These are phyloP conservation scores for Epichloe hybrida DNA, from an alignment of 2,329 filamentous ascomycete species.

Conservation along the genomic window DNA sequence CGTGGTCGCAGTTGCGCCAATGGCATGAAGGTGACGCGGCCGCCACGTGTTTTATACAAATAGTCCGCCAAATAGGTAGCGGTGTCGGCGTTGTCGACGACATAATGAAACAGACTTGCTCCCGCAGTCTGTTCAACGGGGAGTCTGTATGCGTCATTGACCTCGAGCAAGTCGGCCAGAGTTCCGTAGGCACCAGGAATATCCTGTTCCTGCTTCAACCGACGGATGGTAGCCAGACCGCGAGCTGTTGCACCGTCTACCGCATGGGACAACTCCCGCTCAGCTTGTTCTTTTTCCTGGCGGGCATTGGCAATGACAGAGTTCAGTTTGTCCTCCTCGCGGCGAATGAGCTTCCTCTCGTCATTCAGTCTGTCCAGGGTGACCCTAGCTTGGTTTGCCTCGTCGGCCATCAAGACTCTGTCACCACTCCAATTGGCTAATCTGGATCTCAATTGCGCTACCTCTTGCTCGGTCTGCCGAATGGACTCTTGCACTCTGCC, in stretches of 20 bases:
- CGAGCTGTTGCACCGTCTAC: constrained; percentile 84
- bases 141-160: constrained; percentile 70
- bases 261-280: constrained; percentile 63
- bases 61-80: constrained; percentile 69
- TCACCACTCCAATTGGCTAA: constrained; percentile 70
- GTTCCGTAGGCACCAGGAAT: constrained; percentile 85
- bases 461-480: constrained; percentile 55
- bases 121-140: constrained; percentile 90
- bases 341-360: constrained; percentile 73
- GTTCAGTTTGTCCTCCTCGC: constrained; percentile 78
- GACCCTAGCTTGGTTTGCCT: constrained; percentile 66
- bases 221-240: constrained; percentile 74
- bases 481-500: constrained; percentile 58
- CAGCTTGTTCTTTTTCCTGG: constrained; percentile 63
- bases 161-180: constrained; percentile 81
- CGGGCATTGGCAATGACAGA: constrained; percentile 63
- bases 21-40: constrained; percentile 89
- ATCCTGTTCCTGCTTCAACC: constrained; percentile 65
- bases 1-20: constrained; percentile 66
- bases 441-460: constrained; percentile 53
- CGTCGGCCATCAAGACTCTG: constrained; percentile 56
- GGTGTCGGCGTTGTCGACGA: constrained; percentile 84
- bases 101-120: constrained; percentile 85
- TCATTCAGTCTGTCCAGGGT: constrained; percentile 68
- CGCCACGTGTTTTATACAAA: constrained; percentile 65